phyloP scores from a whole-genome alignment of 2,329 filamentous ascomycete species.

The Aspergillus sp. region DNA sequence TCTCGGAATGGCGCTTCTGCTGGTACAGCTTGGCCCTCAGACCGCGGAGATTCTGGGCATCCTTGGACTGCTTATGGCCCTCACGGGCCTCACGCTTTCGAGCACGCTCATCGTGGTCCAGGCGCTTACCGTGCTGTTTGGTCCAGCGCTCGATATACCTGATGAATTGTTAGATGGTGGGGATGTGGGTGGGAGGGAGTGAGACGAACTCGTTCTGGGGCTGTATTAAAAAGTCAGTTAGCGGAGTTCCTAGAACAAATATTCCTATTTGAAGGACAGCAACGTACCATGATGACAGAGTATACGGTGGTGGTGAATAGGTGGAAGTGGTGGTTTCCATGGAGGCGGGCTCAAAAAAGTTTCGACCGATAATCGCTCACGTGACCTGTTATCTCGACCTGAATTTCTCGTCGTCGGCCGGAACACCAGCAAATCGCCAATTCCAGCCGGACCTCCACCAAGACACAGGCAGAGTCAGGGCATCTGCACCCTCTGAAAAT shows the following conservation, averaged over 20 bases:
- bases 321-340: slow-evolving; percentile 9
- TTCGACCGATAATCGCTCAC: slow-evolving; percentile 20
- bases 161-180: slow-evolving; percentile 17
- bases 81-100: slow-evolving; percentile 88
- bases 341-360: slow-evolving; percentile 21
- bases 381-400: slow-evolving; percentile 19
- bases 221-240: slow-evolving; percentile 17
- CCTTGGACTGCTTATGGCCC: slow-evolving; percentile 80
- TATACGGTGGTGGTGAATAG: slow-evolving; percentile 6
- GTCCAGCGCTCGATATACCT: slow-evolving; percentile 73
- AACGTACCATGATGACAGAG: slow-evolving; percentile 33
- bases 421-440: slow-evolving; percentile 6
- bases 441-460: slow-evolving; percentile 10
- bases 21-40: slow-evolving; percentile 90
- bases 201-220: slow-evolving; percentile 47
- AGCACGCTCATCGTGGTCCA: slow-evolving; percentile 83
- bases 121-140: slow-evolving; percentile 61
- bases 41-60: slow-evolving; percentile 90
- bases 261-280: neutral
- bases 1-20: slow-evolving; percentile 92
- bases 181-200: slow-evolving; percentile 12
- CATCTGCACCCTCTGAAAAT: slow-evolving; percentile 22
- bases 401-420: slow-evolving; percentile 32
- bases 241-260: neutral
- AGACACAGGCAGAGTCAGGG: slow-evolving; percentile 5